phyloP scores from a whole-genome alignment of 1,284 basidiomycete species.

The Mixia osmundae region DNA sequence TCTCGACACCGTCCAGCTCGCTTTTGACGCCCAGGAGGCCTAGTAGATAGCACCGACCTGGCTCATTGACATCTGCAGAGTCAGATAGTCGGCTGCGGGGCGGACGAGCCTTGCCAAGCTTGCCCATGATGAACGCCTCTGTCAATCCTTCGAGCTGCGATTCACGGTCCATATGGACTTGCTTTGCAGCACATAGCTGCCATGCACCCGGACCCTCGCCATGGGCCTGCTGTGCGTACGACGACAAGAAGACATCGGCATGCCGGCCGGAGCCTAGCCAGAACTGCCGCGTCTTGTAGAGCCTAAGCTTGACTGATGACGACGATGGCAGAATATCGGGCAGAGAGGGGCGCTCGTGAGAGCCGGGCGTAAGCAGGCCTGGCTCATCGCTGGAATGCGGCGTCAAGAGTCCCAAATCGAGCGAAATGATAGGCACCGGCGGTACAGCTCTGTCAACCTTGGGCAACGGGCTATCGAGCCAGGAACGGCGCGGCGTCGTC shows the following conservation, averaged over 20 bases:
- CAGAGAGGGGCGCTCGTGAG: too few relatives aligned
- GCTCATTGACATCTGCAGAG: too few relatives aligned
- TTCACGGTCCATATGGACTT: slow-evolving; percentile 24
- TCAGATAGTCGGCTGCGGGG: too few relatives aligned
- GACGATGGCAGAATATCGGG: too few relatives aligned
- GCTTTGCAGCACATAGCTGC: slow-evolving; percentile 26
- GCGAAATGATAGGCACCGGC: too few relatives aligned
- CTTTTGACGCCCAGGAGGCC: background rate
- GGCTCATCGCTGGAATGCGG: too few relatives aligned
- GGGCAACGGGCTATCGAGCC: too few relatives aligned
- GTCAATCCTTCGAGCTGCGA: slow-evolving; percentile 25
- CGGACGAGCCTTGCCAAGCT: slow-evolving; percentile 12
- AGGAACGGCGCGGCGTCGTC: too few relatives aligned
- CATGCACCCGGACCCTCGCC: slow-evolving; percentile 14
- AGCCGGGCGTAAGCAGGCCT: too few relatives aligned
- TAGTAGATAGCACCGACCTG: too few relatives aligned
- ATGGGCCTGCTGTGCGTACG: slow-evolving; percentile 14
- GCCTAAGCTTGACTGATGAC: slow-evolving; percentile 13
- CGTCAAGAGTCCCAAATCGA: too few relatives aligned
- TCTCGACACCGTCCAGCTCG: background rate
- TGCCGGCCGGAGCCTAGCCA: slow-evolving; percentile 26
- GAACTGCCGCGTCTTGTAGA: slow-evolving; percentile 18
- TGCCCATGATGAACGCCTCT: slow-evolving; percentile 27
- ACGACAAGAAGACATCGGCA: slow-evolving; percentile 25
- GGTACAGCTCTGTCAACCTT: too few relatives aligned